phyloP scores from a whole-genome alignment of 768 basidiomycete genomes.

The Termitomyces sp. region DNA sequence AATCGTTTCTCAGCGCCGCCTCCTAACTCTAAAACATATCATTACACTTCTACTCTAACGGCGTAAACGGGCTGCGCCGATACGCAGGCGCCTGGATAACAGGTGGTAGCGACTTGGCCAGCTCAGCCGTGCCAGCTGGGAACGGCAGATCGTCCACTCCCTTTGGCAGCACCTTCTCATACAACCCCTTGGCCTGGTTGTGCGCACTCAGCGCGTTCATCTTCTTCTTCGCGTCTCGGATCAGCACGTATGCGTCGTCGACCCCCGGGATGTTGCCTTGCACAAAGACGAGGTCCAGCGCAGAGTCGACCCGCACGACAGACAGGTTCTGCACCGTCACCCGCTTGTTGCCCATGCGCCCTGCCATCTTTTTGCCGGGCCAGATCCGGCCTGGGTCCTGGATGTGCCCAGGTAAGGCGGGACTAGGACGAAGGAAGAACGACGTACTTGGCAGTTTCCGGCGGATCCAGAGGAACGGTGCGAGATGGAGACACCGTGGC shows the following conservation, averaged over 20 bases:
- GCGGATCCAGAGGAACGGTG: conserved; percentile 93
- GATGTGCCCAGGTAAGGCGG: not conserved
- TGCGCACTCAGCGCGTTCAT: conserved; percentile 54
- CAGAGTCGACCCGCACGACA: conserved; percentile 83
- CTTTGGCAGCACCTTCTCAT: conserved; percentile 75
- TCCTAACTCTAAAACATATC: conserved; percentile 8
- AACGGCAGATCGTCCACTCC: conserved; percentile 85
- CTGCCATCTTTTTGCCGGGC: conserved; percentile 99
- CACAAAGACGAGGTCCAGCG: conserved; percentile 85
- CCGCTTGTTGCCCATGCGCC: conserved; percentile 81
- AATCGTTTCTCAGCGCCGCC: conserved; percentile 36
- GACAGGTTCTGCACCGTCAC: conserved; percentile 84
- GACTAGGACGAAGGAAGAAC: not conserved
- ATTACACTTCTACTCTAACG: conserved; percentile 48
- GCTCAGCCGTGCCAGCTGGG: conserved; percentile 81
- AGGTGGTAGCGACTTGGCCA: conserved; percentile 61
- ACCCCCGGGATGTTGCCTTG: conserved; percentile 88
- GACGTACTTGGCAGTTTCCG: conserved; percentile 85
- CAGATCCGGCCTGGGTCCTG: conserved; percentile 95
- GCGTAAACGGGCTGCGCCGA: conserved; percentile 74
- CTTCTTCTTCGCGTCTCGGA: conserved; percentile 90
- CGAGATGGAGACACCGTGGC: conserved; percentile 93
- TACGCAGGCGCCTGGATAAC: conserved; percentile 69
- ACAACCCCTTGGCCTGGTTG: conserved; percentile 65
- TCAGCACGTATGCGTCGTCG: conserved; percentile 80